Evolutionary conservation across 805 yeast genomes (phyloP), one percentile per base, ranked within the genome.

Genomic region (Spathaspora gorwiae): DNA sequence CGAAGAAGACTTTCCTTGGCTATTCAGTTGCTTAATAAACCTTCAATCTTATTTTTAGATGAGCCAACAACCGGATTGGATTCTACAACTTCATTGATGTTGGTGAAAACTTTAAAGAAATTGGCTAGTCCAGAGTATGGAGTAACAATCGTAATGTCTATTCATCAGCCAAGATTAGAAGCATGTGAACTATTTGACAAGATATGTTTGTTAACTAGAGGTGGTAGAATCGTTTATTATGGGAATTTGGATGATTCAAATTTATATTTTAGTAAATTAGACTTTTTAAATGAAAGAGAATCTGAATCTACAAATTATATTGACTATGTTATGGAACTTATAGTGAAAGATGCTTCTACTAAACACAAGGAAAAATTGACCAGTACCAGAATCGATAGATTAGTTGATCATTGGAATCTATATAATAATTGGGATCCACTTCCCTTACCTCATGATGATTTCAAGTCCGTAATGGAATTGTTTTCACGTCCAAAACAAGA

Each of bases 21-120:
- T 0, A 78, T 87, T 13, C 95, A 88, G 59, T 66, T 88, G 56
- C 69, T 88, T 40, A 78, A 85, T 6, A 84, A 82, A 51, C 96
- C 96, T 0, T 80, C 90, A 0, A 67, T 88, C 1, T 63, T 89
- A 47, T 87, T 87, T 55, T 63, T 88, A 35, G 96, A 88, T 61
- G 96, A 88, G 54, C 95, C 96, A 6, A 88, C 95, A 0, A 87
- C 95, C 0, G 95, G 95, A 1, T 65, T 88, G 32, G 96, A 88
- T 61, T 82, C 95, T 5, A 80, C 80, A 48, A 83, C 89, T 13
- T 90, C 96, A 0, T 78, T 73, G 52, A 65, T 80, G 45, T 68
- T 88, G 34, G 76, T 88, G 11, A 67, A 75, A 39, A 79, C 87
- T 0, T 71, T 89, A 44, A 78, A 80, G 51, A 72, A 76, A 46